Base-by-base conservation (phyloP, 768 basidiomycete species). In the Calocybe gangraenosa region DNA sequence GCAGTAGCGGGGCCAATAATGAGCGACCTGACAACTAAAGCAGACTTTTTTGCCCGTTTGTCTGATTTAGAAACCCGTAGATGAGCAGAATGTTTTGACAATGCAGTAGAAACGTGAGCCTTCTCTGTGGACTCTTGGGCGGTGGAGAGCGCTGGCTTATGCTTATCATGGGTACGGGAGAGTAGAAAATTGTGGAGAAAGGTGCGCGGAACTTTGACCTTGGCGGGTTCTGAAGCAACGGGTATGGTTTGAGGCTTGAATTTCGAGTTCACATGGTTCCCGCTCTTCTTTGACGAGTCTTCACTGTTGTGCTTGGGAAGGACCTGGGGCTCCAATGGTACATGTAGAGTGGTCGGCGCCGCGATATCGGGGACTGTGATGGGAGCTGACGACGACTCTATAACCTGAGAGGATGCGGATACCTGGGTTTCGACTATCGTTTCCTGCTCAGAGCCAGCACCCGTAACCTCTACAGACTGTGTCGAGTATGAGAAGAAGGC, bases 21-120 rank as follows among this genome's bases (percentile, higher is more conserved):
- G 51, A 90, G 68, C 7, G 79, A 70, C 42, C 84, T 83, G 32
- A 87, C 67, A 35, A 79, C 61, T 42, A 76, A 48, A 2, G 89
- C 89, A 15, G 77, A 80, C 49, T 81, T 70, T 54, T 76, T 75
- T 15, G 86, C 84, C 3, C 74, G 74, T 58, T 73, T 81, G 41
- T 85, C 76, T 6, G 79, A 70, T 32, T 61, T 70, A 9, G 74
- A 66, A 3, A 57, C 43, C 35, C 59, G 42, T 13, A 61, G 52
- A 40, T 56, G 58, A 37, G 55, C 44, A 7, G 60, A 50, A 22
- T 62, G 68, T 46, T 66, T 67, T 6, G 68, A 52, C 45, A 73
- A 57, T 2, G 68, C 55, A n/a, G 60, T 49, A 18, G 66, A 58
- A 46, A 59, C 65, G n/a, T 56, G 53, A 44, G 67, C 69, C 60